Evolutionary conservation across 495 filamentous ascomycete species (phyloP).

Genomic region (Talaromyces adpressus): DNA sequence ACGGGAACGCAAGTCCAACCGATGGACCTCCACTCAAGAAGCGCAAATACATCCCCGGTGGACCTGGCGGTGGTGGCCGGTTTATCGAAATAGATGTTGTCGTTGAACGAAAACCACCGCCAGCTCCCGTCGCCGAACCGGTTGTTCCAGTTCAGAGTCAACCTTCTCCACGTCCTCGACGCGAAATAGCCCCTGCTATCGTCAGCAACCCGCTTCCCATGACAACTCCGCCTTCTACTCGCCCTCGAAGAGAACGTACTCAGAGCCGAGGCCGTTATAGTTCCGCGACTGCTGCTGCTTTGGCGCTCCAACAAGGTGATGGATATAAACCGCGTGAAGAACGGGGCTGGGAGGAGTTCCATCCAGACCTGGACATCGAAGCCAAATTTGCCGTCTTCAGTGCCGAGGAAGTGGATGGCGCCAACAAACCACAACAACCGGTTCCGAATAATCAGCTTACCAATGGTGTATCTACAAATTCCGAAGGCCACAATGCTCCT

Average conservation of each 20-base stretch:
- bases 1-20: conserved; percentile 22
- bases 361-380: conserved; percentile 88
- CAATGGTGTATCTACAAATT: conserved; percentile 15
- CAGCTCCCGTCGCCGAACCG: conserved; percentile 22
- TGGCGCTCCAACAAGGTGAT: conserved; percentile 80
- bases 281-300: conserved; percentile 77
- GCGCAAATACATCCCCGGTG: conserved; percentile 66
- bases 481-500: conserved; percentile 6
- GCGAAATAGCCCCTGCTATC: conserved; percentile 3
- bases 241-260: conserved; percentile 45
- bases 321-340: conserved; percentile 97
- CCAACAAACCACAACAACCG: conserved; percentile 31
- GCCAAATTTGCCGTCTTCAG: conserved; percentile 67
- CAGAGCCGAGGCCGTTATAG: conserved; percentile 52
- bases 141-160: conserved; percentile 3
- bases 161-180: conserved; percentile 19
- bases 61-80: conserved; percentile 71
- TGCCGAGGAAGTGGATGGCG: conserved; percentile 75
- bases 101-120: conserved; percentile 31
- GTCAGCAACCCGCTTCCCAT: conserved; percentile 25
- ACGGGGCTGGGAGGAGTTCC: conserved; percentile 93
- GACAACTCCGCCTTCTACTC: conserved; percentile 37
- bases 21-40: conserved; percentile 47
- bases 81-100: conserved; percentile 55
- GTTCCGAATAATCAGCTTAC: conserved; percentile 17